Evolutionary conservation across 73 alveolate species (phyloP).

Genomic region (Blepharisma stoltei): DNA sequence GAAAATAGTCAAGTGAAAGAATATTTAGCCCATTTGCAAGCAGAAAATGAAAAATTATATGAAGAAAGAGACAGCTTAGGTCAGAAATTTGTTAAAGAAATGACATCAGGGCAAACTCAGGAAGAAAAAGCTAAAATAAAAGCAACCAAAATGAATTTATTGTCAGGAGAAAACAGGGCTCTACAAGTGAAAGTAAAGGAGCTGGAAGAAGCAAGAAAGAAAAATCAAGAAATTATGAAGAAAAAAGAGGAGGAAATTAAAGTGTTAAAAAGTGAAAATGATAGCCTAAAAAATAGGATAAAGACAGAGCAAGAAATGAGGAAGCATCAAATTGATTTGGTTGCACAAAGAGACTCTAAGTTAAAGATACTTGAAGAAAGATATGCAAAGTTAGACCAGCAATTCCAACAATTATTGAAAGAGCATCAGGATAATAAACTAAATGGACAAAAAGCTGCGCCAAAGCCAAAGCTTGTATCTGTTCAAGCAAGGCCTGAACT

Average conservation of each 20-base stretch:
- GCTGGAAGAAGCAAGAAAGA: constrained; percentile 9
- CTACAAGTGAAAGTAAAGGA: background rate
- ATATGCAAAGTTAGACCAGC: background rate
- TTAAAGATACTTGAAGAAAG: constrained; percentile 15
- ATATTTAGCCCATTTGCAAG: constrained; percentile 1
- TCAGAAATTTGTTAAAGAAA: background rate
- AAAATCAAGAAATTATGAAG: constrained; percentile 4
- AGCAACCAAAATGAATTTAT: constrained; percentile 21
- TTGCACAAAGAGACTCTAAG: constrained; percentile 17
- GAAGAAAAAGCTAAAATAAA: constrained; percentile 28
- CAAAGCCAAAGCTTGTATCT: background rate
- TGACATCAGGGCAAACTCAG: background rate
- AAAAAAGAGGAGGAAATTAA: constrained; percentile 16
- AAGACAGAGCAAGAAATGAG: constrained; percentile 20
- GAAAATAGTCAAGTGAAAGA: constrained; percentile 15
- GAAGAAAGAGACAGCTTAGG: constrained; percentile 20
- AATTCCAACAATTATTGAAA: background rate
- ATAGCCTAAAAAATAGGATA: constrained; percentile 1
- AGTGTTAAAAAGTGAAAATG: background rate
- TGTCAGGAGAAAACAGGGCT: constrained; percentile 17
- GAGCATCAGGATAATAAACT: background rate
- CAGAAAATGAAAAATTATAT: constrained; percentile 15
- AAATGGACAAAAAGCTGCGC: background rate
- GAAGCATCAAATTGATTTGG: constrained; percentile 23
- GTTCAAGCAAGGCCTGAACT: constrained; percentile 23